Base-by-base conservation (phyloP, 75 land plant species). In the Sequoia sempervirens region DNA sequence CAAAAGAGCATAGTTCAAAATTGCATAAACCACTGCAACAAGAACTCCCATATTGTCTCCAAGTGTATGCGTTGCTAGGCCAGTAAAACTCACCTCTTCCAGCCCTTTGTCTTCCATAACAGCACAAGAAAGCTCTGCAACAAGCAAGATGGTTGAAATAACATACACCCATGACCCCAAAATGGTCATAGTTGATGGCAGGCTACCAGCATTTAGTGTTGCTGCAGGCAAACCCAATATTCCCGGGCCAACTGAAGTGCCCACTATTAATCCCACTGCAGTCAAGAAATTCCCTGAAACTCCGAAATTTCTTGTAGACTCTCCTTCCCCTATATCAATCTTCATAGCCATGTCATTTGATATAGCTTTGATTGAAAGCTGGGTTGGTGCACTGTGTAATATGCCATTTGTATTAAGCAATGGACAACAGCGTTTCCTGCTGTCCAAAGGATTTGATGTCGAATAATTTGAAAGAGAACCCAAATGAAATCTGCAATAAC, bases 91-190 rank as follows among this genome's bases (percentile, higher is more conserved):
- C 15, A 50, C 53, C 53, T 50, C 53, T 12, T 50, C 53, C 15
- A 50, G 53, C 2, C 53, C 53, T 50, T 12, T 50, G 53, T 50
- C 53, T 50, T 50, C 53, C 53, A 50, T 50, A 3, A 50, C 53
- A 50, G 15, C 53, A 50, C 53, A 50, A 50, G 53, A 50, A 50
- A 50, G 53, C 53, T 50, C 53, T 13, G 15, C 92, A 20, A 93
- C 91, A 56, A 93, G 88, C 34, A 93, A 34, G 26, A 93, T 90
- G 40, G 94, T 89, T 26, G 95, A 88, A 37, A 92, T 85, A 80
- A 89, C 95, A 82, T 92, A 93, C n/a, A 92, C 93, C 95, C 95
- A 93, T 4, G 88, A 93, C 41, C 84, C 75, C 28, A 93, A 66
- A 46, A 92, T 93, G 58, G 85, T 50, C 15, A 50, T 50, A 50